A percentile compares a stretch with the other conserved stretches of the same genome.
Evolutionary conservation across 1,284 basidiomycete genomes (phyloP).

Genomic region (Ustilago trichophora): DNA sequence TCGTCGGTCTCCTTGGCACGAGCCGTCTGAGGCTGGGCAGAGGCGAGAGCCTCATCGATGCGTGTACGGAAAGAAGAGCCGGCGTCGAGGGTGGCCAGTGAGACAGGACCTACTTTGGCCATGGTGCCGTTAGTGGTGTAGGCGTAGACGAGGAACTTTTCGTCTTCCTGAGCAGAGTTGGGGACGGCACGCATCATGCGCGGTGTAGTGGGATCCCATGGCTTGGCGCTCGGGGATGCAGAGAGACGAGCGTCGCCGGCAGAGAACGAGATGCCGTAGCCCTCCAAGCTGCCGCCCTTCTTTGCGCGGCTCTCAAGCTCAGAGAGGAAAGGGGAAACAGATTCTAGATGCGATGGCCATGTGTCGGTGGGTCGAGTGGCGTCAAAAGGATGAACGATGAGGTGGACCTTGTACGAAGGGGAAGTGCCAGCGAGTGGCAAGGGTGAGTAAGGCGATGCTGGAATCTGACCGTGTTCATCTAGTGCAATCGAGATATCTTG

Average conservation of each 20-base stretch:
- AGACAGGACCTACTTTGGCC: conserved; percentile 49
- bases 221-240: conserved; percentile 1
- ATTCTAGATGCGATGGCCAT: conserved; percentile 59
- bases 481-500: conserved; percentile 47
- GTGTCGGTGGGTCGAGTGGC: conserved; percentile 28
- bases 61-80: conserved; percentile 25
- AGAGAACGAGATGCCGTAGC: conserved; percentile 56
- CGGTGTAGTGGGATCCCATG: conserved; percentile 53
- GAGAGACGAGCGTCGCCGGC: conserved; percentile 18
- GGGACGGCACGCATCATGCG: conserved; percentile 51
- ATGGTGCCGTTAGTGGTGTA: conserved; percentile 50
- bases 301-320: conserved; percentile 56
- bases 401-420: conserved; percentile 55
- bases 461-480: conserved; percentile 47
- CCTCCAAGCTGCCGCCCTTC: conserved; percentile 50
- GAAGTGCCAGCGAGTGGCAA: conserved; percentile 55
- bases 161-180: conserved; percentile 49
- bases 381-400: conserved; percentile 54
- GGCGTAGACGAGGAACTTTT: conserved; percentile 48
- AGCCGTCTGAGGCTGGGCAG: conserved; percentile 30
- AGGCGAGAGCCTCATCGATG: conserved; percentile 33
- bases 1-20: conserved; percentile 23
- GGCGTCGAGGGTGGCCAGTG: conserved; percentile 50
- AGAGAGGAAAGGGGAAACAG: conserved; percentile 50
- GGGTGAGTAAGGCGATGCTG: conserved; percentile 53